A percentile compares a stretch with the other conserved stretches of the same genome.
Conservation (phyloP, 176 grass and related monocot species). For the Carex parvula region DNA sequence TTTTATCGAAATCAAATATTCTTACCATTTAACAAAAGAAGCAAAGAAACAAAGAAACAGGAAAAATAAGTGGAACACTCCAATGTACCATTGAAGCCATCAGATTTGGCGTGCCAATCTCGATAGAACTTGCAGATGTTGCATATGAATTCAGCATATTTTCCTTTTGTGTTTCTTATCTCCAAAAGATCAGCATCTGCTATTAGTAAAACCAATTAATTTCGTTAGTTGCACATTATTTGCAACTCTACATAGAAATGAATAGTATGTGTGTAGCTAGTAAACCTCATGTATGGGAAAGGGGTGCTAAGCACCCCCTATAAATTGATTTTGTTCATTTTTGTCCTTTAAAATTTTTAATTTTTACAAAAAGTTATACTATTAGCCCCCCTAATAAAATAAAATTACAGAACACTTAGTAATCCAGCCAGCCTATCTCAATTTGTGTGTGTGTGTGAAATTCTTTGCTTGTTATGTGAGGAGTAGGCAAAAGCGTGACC, state of each 20-base stretch:
- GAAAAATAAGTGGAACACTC: neutral
- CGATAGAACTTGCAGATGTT: conserved; percentile 81
- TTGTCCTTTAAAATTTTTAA: too few species aligned
- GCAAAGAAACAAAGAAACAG: neutral
- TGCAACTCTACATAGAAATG: too few species aligned
- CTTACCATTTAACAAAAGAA: neutral
- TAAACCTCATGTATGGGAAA: too few species aligned
- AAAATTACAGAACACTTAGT: too few species aligned
- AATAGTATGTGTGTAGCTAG: too few species aligned
- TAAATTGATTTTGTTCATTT: too few species aligned
- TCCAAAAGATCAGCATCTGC: conserved; percentile 55
- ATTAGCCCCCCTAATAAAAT: too few species aligned
- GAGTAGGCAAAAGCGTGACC: conserved; percentile 30
- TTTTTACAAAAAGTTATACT: too few species aligned
- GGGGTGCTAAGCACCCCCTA: too few species aligned
- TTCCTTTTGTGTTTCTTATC: conserved; percentile 55
- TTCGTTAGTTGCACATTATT: too few species aligned
- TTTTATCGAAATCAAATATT: neutral
- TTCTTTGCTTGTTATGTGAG: neutral
- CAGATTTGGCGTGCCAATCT: conserved; percentile 50
- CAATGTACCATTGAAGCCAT: conserved; percentile 52
- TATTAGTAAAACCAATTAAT: conserved; percentile 4
- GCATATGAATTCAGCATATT: conserved; percentile 48
- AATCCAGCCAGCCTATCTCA: too few species aligned
- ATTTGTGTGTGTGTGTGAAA: neutral